Base-by-base conservation (phyloP, 345 rosid genomes). In the Trapa incisa region DNA sequence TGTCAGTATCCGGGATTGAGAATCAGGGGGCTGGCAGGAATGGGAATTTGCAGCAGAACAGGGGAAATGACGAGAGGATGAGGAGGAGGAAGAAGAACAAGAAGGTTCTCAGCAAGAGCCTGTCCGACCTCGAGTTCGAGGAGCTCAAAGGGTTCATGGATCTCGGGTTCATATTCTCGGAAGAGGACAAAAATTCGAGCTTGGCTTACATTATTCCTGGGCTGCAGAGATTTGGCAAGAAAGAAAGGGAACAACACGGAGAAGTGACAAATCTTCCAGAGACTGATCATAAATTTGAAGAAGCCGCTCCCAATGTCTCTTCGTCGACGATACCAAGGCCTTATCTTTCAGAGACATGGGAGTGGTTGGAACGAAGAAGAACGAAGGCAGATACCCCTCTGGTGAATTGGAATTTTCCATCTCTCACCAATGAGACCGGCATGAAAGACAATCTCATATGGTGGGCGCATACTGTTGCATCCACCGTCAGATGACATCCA, bases 291-390 rank as follows among this genome's bases (percentile, higher is more conserved):
- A 33, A 58, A 33, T 33, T 3, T 35, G 12, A 58, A 32, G 63
- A 58, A 58, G 8, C 63, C 63, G 16, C 9, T 58, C 15, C 10
- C 4, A 16, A 15, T 15, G 56, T 50, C 8, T 54, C 60, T 11
- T 54, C 60, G 32, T 54, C 68, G 9, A 66, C 39, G 58, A 74
- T 84, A 67, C 47, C 77, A 5, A 87, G 96, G 74, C 92, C 98
- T 36, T 92, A 92, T 71, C 79, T 92, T 13, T 89, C 92, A 3
- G 96, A 89, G 79, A 85, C 95, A n/a, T 92, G 98, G 98, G 91
- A 80, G 15, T 77, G 54, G 72, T 58, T 57, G 70, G 83, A 80
- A 14, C 74, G 67, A 60, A 2, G 13, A 62, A 2, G 13, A 62
- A 1, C 39, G 62, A 65, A 53, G 74, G 78, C 66, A 65, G 77